Percentiles rank a stretch among this genome's conserved stretches.
Evolutionary conservation across 2,329 filamentous ascomycete genomes (phyloP).

Genomic region (Ilyonectria sp.): DNA sequence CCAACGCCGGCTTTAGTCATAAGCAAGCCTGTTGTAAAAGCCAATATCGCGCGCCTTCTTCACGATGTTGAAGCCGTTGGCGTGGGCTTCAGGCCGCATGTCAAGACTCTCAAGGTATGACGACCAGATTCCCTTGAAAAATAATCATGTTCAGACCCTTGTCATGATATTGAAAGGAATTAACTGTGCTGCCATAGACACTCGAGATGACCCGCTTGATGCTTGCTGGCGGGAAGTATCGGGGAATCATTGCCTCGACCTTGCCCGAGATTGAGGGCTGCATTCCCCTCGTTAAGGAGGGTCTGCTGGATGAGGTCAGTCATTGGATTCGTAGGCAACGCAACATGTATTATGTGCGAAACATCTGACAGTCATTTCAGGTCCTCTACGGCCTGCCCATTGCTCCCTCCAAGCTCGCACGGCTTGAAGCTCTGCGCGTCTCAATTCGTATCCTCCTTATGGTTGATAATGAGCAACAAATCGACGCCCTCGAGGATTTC

Average conservation of each 20-base stretch:
- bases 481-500: conserved; percentile 48
- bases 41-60: conserved; percentile 54
- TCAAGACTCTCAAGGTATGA: conserved; percentile 51
- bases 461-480: conserved; percentile 55
- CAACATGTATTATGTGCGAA: too few species aligned
- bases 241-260: conserved; percentile 58
- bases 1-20: conserved; percentile 58
- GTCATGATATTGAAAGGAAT: too few species aligned
- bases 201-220: conserved; percentile 57
- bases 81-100: conserved; percentile 59
- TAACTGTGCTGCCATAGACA: conserved; percentile 43
- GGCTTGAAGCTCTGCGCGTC: conserved; percentile 47
- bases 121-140: conserved; percentile 50
- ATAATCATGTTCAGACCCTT: too few species aligned
- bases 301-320: conserved; percentile 56
- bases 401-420: conserved; percentile 51
- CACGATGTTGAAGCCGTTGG: conserved; percentile 57
- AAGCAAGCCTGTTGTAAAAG: conserved; percentile 55
- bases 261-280: conserved; percentile 57
- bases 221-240: conserved; percentile 56
- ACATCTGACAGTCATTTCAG: conserved; percentile 25
- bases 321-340: neutral
- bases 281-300: conserved; percentile 56
- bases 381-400: conserved; percentile 58
- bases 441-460: conserved; percentile 54